Base-by-base conservation (phyloP, 805 yeast genomes). In the Lipomyces anomalus region DNA sequence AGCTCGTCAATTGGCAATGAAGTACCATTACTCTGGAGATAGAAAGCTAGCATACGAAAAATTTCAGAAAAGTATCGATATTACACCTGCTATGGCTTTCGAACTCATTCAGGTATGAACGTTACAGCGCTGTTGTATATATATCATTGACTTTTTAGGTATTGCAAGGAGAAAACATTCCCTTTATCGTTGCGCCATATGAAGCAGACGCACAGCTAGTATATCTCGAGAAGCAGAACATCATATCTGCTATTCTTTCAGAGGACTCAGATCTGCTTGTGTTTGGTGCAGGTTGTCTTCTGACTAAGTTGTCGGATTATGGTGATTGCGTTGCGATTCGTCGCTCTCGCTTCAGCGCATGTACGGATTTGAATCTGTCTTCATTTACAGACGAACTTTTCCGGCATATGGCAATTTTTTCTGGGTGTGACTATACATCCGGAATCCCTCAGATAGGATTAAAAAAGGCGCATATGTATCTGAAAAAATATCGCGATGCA, bases 171-270 rank as follows among this genome's bases (percentile, higher is more conserved):
- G 69, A 73, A 38, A 64, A 66, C 1, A 78, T 92, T 40, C 74
- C 72, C 48, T 90, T 76, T 57, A 76, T 92, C 5, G 98, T 92
- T 6, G 97, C 99, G 0, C 99, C 99, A 0, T 92, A 87, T 61
- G 99, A 92, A 66, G 98, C 98, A 0, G 99, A 92, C 63, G 83
- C 98, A 1, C 98, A 92, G 63, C 78, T 92, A 83, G 97, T 89
- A 6, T 87, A 80, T 58, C 71, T 92, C 35, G 97, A 90, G 61
- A 76, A 78, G 47, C 53, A 66, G 0, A 90, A 90, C 0, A 42
- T 78, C 1, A 90, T 87, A 4, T 82, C 87, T 50, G 97, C 90
- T 0, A 84, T 92, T 4, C 71, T 92, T 6, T 82, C 95, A 35
- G 99, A 92, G 60, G 99, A 92, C 61, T 88, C 97, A 0, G 99